phyloP scores from a whole-genome alignment of 805 yeast genomes.

The Metschnikowia anglica region DNA sequence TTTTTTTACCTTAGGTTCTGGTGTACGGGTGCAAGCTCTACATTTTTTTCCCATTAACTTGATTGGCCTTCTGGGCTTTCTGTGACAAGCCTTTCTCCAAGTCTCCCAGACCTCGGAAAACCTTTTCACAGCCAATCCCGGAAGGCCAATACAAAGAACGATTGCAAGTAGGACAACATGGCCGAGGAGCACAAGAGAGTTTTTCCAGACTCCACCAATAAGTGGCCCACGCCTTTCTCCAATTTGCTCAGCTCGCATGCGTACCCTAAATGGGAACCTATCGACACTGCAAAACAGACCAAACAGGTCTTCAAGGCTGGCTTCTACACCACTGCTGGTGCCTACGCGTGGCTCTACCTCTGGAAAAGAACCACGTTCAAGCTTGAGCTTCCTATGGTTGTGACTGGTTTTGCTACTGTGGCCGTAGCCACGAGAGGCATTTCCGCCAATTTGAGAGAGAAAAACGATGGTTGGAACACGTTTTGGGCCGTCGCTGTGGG shows the following conservation, averaged over 20 bases:
- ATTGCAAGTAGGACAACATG: too few species aligned
- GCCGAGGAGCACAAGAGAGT: conserved; percentile 21
- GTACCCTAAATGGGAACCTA: conserved; percentile 51
- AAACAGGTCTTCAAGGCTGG: conserved; percentile 47
- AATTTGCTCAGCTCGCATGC: conserved; percentile 39
- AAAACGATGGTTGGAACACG: conserved; percentile 61
- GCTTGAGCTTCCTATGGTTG: conserved; percentile 39
- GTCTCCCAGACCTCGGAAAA: neutral
- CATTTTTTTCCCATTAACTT: conserved; percentile 17
- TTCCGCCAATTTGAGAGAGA: conserved; percentile 58
- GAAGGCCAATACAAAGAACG: too few species aligned
- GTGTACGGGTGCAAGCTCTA: conserved; percentile 17
- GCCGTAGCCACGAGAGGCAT: conserved; percentile 51
- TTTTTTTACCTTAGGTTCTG: neutral
- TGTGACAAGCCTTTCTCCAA: neutral
- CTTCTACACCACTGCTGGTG: conserved; percentile 48
- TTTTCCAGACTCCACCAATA: conserved; percentile 40
- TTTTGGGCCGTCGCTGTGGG: conserved; percentile 61
- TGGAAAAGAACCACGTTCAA: conserved; percentile 45
- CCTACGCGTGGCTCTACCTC: conserved; percentile 47
- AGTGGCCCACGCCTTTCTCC: conserved; percentile 43
- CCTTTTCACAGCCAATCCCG: neutral
- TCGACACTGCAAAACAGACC: conserved; percentile 54
- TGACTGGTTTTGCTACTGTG: conserved; percentile 47
- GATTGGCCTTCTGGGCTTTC: conserved; percentile 15